Percentiles rank a stretch among this genome's conserved stretches.
Conservation (phyloP, 306 rosid genomes). For the barrel medic (Medicago truncatula) region MtrunA17r5.0-ANR NC_053045.1:21438001-21438500, state of each 20-base stretch:
- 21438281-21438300: conserved; percentile 24
- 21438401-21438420: too few relatives aligned
- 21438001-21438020: conserved; percentile 31
- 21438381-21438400: too few relatives aligned
- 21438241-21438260: conserved; percentile 85
- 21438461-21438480: too few relatives aligned
- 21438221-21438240: conserved; percentile 82
- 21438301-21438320: too few relatives aligned
- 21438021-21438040: conserved; percentile 44
- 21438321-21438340: too few relatives aligned
- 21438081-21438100: conserved; percentile 66
- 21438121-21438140: conserved; percentile 1
- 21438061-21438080: conserved; percentile 61
- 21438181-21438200: conserved; percentile 42
- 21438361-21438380: too few relatives aligned
- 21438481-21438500: too few relatives aligned
- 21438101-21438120: conserved; percentile 44
- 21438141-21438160: conserved; percentile 42
- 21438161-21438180: conserved; percentile 43
- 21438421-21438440: too few relatives aligned
- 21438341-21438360: too few relatives aligned
- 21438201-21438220: conserved; percentile 78
- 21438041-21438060: conserved; percentile 62
- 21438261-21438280: conserved; percentile 56
- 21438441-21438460: too few relatives aligned